These are phyloP conservation scores for Sporisorium scitamineum DNA, from an alignment of 1,284 basidiomycete genomes.

Conservation along the genomic window DNA sequence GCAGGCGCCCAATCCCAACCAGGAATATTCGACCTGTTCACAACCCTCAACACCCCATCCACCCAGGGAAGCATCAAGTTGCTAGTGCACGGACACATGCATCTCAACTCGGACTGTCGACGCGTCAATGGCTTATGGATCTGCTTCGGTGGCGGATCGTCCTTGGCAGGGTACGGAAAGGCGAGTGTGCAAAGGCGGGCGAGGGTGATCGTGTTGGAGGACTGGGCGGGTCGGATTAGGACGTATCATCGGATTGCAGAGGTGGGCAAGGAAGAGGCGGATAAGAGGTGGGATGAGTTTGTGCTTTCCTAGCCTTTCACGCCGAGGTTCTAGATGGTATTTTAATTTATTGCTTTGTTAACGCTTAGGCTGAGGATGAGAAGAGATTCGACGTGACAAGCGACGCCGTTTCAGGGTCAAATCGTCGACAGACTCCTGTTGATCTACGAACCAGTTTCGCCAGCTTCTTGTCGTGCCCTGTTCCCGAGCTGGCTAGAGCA, in stretches of 20 bases:
- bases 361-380: background rate
- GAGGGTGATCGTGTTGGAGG: slow-evolving; percentile 61
- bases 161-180: slow-evolving; percentile 52
- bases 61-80: slow-evolving; percentile 25
- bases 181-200: slow-evolving; percentile 37
- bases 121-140: slow-evolving; percentile 87
- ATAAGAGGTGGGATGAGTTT: slow-evolving; percentile 34
- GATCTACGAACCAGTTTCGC: slow-evolving; percentile 16
- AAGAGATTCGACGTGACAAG: slow-evolving; percentile 26
- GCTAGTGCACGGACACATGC: slow-evolving; percentile 63
- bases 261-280: background rate
- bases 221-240: slow-evolving; percentile 87
- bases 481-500: background rate
- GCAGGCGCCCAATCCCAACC: slow-evolving; percentile 53
- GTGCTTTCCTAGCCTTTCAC: slow-evolving; percentile 18
- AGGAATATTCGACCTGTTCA: slow-evolving; percentile 61
- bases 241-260: slow-evolving; percentile 87
- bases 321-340: background rate
- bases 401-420: slow-evolving; percentile 18
- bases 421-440: slow-evolving; percentile 16
- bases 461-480: background rate
- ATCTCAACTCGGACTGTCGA: slow-evolving; percentile 79
- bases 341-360: background rate
- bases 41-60: slow-evolving; percentile 22
- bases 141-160: slow-evolving; percentile 89